Evolutionary conservation across 768 basidiomycete species (phyloP).

Genomic region (Polyporus arcularius): DNA sequence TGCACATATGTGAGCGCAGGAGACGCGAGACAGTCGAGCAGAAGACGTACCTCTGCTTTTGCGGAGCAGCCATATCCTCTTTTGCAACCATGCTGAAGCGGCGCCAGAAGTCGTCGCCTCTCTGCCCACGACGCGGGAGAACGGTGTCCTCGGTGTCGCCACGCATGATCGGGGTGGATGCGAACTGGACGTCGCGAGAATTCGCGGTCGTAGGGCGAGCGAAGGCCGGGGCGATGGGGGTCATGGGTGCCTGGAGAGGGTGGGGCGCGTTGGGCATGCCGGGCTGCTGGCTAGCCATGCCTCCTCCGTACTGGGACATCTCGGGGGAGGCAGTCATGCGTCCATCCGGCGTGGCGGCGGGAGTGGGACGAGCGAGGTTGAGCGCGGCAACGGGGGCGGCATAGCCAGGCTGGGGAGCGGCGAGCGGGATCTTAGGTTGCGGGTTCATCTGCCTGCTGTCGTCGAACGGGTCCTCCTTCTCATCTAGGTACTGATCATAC

Average conservation of each 20-base stretch:
- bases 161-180: conserved; percentile 60
- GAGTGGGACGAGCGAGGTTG: conserved; percentile 53
- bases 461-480: conserved; percentile 48
- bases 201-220: conserved; percentile 54
- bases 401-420: conserved; percentile 74
- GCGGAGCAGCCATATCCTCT: conserved; percentile 50
- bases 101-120: conserved; percentile 85
- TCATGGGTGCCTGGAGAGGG: conserved; percentile 74
- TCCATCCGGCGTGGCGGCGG: conserved; percentile 39
- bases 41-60: conserved; percentile 45
- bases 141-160: conserved; percentile 68
- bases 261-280: conserved; percentile 60
- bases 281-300: conserved; percentile 29
- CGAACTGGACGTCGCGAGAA: conserved; percentile 48
- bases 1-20: not conserved
- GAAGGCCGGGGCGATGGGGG: conserved; percentile 79
- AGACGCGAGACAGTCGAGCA: not conserved
- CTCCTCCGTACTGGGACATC: conserved; percentile 30
- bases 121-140: conserved; percentile 67
- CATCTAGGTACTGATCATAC: conserved; percentile 62
- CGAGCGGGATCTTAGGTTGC: conserved; percentile 46
- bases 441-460: conserved; percentile 24
- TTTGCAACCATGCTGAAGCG: conserved; percentile 84
- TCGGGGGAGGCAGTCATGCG: conserved; percentile 34
- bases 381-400: conserved; percentile 69